Evolutionary conservation across 1,284 basidiomycete genomes (phyloP).

Genomic region (Fomitiporia mediterranea): DNA sequence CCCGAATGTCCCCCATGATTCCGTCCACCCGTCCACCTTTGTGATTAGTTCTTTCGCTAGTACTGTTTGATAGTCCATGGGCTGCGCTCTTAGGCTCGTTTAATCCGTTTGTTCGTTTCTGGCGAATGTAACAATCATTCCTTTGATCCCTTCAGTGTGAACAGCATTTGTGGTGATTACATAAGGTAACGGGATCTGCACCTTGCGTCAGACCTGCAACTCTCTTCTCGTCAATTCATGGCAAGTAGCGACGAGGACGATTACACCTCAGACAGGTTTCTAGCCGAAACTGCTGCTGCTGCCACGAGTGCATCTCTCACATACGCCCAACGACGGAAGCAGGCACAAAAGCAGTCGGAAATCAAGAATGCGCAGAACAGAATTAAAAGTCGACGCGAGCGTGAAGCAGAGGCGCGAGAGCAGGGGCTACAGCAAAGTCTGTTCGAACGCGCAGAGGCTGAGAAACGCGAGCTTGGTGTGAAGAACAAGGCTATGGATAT

Average conservation of each 20-base stretch:
- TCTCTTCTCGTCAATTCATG: conserved; percentile 37
- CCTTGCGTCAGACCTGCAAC: conserved; percentile 16
- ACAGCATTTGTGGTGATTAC: not conserved
- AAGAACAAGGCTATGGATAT: conserved; percentile 73
- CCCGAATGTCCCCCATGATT: not conserved
- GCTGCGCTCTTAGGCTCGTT: conserved; percentile 1
- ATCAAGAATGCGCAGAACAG: conserved; percentile 62
- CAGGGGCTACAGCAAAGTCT: conserved; percentile 74
- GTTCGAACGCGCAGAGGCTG: conserved; percentile 69
- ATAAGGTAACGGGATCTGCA: not conserved
- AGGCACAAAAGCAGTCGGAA: conserved; percentile 50
- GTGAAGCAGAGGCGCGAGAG: conserved; percentile 68
- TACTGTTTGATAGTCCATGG: conserved; percentile 10
- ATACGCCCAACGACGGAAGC: conserved; percentile 64
- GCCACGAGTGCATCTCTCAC: conserved; percentile 41
- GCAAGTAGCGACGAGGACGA: conserved; percentile 67
- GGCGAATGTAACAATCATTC: not conserved
- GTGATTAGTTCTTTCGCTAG: conserved; percentile 4
- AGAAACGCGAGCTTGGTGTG: conserved; percentile 39
- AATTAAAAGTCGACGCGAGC: conserved; percentile 57
- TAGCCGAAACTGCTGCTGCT: conserved; percentile 39
- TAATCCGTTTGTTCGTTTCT: conserved; percentile 10
- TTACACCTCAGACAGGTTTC: conserved; percentile 82
- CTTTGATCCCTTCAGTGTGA: not conserved
- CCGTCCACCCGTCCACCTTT: not conserved